Base-by-base conservation (phyloP, 805 yeast genomes). In the Candida cerambycidarum region DNA sequence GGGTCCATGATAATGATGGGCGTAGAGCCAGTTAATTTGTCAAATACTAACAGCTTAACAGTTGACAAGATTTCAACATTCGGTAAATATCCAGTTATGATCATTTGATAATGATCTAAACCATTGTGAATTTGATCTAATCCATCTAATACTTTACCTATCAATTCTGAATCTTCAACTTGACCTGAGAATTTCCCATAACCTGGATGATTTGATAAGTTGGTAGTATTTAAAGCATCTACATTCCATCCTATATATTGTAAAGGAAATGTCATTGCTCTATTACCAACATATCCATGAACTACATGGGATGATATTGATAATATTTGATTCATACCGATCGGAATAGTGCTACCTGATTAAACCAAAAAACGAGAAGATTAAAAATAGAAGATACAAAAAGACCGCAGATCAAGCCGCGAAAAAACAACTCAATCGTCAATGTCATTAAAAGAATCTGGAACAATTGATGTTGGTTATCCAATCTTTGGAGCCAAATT, bases 401-500 rank as follows among this genome's bases (percentile, higher is more conserved):
- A n/a, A n/a, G n/a, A n/a, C n/a, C n/a, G n/a, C 16, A 32, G 36
- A 18, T 19, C 29, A 24, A 14, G n/a, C n/a, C 39, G 32, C 39
- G 39, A 36, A 30, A 13, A 30, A 6, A 19, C 25, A 32, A 32
- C 3, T 32, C n/a, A 19, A 13, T 19, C 36, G 13, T 6, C 33
- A 42, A 63, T 63, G 69, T 60, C 67, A 19, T 51, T 61, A 25
- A 64, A 61, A 38, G 62, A 68, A 28, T 56, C 64, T 21, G 70
- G 71, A 6, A 53, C 61, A 17, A 55, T 71, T 27, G 67, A 66
- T 45, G 59, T 69, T 13, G 92, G 87, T 2, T 86, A 82, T 54
- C 98, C 99, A 1, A 73, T 89, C 10, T 86, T 84, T 53, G 92
- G 89, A 2, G 83, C 92, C 41, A 78, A 79, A 46, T 89, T 88